phyloP scores from a whole-genome alignment of 495 filamentous ascomycete genomes.

The Penicillium ochrochloron region DNA sequence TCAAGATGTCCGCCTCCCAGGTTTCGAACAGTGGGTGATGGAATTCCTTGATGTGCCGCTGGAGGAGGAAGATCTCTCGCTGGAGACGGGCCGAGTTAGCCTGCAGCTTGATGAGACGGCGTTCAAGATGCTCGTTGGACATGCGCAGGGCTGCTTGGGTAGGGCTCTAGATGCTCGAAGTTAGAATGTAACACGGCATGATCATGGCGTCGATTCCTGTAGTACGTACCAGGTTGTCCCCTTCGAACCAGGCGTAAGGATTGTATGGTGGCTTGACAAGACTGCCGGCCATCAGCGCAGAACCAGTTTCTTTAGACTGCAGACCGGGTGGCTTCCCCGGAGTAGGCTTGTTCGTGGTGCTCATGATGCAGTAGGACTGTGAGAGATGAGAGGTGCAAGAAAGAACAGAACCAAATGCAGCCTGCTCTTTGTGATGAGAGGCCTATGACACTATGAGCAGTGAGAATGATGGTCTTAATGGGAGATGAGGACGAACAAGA shows the following conservation, averaged over 20 bases:
- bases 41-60: conserved; percentile 36
- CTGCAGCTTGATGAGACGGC: conserved; percentile 28
- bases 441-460: background rate
- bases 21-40: conserved; percentile 36
- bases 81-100: conserved; percentile 30
- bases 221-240: conserved; percentile 2
- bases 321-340: background rate
- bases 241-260: background rate
- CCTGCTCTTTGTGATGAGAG: background rate
- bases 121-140: conserved; percentile 32
- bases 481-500: background rate
- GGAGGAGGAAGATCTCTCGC: conserved; percentile 34
- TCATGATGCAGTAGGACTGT: background rate
- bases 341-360: background rate
- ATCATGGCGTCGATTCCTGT: background rate
- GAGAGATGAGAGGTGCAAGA: background rate
- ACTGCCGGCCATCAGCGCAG: background rate
- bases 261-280: background rate
- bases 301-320: background rate
- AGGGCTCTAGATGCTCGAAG: background rate
- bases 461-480: background rate
- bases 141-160: conserved; percentile 28
- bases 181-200: background rate
- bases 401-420: background rate
- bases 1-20: conserved; percentile 48